Evolutionary conservation across 345 rosid species (phyloP), one percentile per base, ranked within the genome.

Genomic region (Lepidium aucheri): DNA sequence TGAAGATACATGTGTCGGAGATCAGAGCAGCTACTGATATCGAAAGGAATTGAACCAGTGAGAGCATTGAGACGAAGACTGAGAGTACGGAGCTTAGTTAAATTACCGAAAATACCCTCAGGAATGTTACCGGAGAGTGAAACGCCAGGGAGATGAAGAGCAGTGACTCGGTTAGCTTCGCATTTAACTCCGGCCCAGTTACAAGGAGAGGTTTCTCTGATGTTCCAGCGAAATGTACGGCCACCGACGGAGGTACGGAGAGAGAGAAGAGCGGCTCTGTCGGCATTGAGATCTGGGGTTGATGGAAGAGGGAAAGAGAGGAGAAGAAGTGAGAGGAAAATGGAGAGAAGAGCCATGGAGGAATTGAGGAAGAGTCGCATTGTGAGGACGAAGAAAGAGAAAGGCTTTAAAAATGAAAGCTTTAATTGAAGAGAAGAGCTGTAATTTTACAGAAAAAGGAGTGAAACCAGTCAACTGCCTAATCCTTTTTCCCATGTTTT

Each of bases 51-150:
- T 5, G 67, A 47, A 9, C 96, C 97, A 2, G 82, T 22, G 49
- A 92, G 87, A 4, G 87, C 57, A 64, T 92, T 92, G 69, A 87
- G 75, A 38, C 98, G 92, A 57, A 92, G 86, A 20, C 97, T 89
- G 16, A 92, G 75, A 6, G 88, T 84, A 7, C 84, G 86, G 45
- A 93, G 89, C 44, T 60, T 52, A 13, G 98, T 87, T 59, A 93
- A 63, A 62, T 86, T 90, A 7, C 84, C 78, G 52, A 93, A 78
- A 61, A 90, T 45, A 56, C 91, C 96, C 26, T 45, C 18, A 0
- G 96, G 97, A 14, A 93, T 75, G 2, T 60, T 34, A 1, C 97
- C 94, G 34, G 83, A 70, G 67, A 93, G 90, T 4, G 93, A 72
- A 12, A 82, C 84, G 0, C 97, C 97, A 46, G 97, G 98, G 1